A percentile compares a stretch with the other conserved stretches of the same genome.
Evolutionary conservation across 768 basidiomycete genomes (phyloP).

Genomic region (Leccinum variicolor): DNA sequence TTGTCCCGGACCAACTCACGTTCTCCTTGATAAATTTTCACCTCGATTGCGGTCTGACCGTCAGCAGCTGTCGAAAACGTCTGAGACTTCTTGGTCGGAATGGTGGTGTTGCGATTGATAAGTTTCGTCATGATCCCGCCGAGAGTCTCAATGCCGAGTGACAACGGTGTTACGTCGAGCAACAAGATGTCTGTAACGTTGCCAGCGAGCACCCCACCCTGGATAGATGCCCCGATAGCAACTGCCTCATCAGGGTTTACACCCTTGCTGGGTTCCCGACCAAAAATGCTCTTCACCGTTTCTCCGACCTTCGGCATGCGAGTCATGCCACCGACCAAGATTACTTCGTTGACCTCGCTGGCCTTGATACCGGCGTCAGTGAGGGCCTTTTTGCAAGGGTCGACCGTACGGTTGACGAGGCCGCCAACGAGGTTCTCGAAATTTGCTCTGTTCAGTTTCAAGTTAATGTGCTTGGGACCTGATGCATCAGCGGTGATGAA

Average conservation of each 20-base stretch:
- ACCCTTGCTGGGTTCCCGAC: conserved; percentile 96
- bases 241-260: conserved; percentile 99
- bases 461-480: conserved; percentile 97
- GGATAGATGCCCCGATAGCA: conserved; percentile 96
- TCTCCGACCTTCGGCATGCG: conserved; percentile 96
- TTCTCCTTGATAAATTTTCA: conserved; percentile 99
- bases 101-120: conserved; percentile 97
- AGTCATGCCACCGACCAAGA: conserved; percentile 97
- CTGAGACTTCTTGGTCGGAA: conserved; percentile 99
- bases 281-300: conserved; percentile 84
- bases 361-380: conserved; percentile 89
- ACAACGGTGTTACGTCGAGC: conserved; percentile 93
- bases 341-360: conserved; percentile 92
- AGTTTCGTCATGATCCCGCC: conserved; percentile 99
- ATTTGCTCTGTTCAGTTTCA: conserved; percentile 81
- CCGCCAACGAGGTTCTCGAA: conserved; percentile 84
- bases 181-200: conserved; percentile 95
- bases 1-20: conserved; percentile 98
- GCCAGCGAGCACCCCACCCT: conserved; percentile 96
- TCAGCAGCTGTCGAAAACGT: conserved; percentile 99
- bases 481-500: conserved; percentile 97
- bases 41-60: conserved; percentile 98
- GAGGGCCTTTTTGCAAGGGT: conserved; percentile 98
- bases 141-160: conserved; percentile 93
- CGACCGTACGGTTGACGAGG: conserved; percentile 85